Evolutionary conservation across 2,329 filamentous ascomycete genomes (phyloP).

Genomic region (Cladorrhinum sp.): DNA sequence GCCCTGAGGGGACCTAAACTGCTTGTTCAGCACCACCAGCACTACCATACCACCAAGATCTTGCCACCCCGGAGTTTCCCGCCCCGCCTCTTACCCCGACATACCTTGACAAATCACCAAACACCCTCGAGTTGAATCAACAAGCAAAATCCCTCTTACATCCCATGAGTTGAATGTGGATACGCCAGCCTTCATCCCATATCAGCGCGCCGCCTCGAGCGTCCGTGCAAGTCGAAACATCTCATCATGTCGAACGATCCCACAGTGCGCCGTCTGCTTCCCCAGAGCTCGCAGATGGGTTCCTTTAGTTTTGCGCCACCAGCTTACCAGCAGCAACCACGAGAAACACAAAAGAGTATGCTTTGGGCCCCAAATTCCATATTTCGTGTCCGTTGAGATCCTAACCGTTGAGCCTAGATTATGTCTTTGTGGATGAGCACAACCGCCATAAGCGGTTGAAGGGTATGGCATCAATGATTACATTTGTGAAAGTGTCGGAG

Average conservation of each 20-base stretch:
- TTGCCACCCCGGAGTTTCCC: background rate
- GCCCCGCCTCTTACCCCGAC: background rate
- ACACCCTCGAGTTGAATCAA: background rate
- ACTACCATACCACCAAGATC: background rate
- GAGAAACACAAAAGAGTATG: conserved; percentile 84
- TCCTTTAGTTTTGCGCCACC: conserved; percentile 72
- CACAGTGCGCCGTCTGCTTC: conserved; percentile 59
- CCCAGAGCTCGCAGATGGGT: conserved; percentile 67
- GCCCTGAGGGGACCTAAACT: background rate
- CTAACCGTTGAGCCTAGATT: conserved; percentile 59
- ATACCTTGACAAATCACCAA: background rate
- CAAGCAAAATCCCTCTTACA: background rate
- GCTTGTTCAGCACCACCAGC: background rate
- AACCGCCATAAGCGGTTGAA: conserved; percentile 97
- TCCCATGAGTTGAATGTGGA: conserved; percentile 21
- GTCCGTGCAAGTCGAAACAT: conserved; percentile 31
- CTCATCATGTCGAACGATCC: conserved; percentile 60
- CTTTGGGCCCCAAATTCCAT: conserved; percentile 13
- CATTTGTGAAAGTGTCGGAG: background rate
- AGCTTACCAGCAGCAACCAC: conserved; percentile 54
- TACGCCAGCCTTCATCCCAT: conserved; percentile 4
- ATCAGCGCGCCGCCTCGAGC: conserved; percentile 20
- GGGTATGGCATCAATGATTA: conserved; percentile 52
- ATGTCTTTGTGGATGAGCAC: conserved; percentile 98
- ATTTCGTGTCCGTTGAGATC: conserved; percentile 2